Evolutionary conservation across 2,329 filamentous ascomycete genomes (phyloP), one percentile per base, ranked within the genome.

Genomic region (Capronia coronata): DNA sequence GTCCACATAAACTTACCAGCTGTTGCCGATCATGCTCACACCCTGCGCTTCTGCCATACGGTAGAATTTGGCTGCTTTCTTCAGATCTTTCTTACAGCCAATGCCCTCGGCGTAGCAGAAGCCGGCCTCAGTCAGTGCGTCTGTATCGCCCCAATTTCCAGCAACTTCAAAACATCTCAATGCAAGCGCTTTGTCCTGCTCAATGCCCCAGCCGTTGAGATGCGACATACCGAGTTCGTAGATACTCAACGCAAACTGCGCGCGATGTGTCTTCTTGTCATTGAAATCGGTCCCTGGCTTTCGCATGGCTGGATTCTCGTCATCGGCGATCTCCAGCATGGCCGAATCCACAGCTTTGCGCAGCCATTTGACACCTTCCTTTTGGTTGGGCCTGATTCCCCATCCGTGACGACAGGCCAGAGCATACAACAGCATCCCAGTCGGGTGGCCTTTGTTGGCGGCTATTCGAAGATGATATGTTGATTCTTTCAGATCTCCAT

Each of bases 21-120:
- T 96, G 67, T 97, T 97, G 48, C 93, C 93, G 49, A 95, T 85
- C 89, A 97, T 97, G 68, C 82, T 94, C 75, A 96, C 90, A 5
- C 93, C 93, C 69, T 93, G 93, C 19, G 84, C 82, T 66, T 95
- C 93, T 4, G 93, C 93, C 73, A 84, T 77, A 18, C 93, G 83
- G 67, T 97, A 97, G 62, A 93, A 88, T 54, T 81, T 86, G 51
- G 93, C 91, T 43, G 87, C 91, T 71, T 90, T 96, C 73, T 89
- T 96, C 64, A 96, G 73, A 64, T 97, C 87, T 70, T 97, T 98
- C 75, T 93, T 95, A 66, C 87, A 94, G 3, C 93, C 93, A 46
- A 95, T 75, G 7, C 90, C 93, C 65, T 97, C 83, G 1, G 89
- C 87, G 63, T 97, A 98, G 71, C 91, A 98, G 68, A 93, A 97